Percentiles rank a stretch among this genome's conserved stretches.
Conservation (phyloP, 257 asterid species). For the Solanum pennellii region DNA sequence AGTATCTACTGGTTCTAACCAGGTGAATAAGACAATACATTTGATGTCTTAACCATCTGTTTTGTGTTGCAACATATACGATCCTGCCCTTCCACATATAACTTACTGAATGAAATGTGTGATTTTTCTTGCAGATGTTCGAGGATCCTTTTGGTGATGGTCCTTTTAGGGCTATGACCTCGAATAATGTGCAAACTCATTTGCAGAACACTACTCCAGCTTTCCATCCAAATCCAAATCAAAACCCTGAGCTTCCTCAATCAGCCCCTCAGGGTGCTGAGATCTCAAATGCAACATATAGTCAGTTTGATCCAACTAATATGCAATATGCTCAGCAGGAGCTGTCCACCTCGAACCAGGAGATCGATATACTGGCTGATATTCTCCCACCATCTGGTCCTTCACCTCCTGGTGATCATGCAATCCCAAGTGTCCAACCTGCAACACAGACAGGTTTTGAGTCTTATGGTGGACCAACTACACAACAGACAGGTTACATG, state of each 20-base stretch:
- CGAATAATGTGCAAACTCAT: slow-evolving; percentile 25
- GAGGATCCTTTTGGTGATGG: slow-evolving; percentile 97
- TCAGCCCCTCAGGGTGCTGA: slow-evolving; percentile 27
- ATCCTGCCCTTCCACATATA: not conserved
- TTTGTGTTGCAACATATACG: not conserved
- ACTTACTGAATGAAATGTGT: not conserved
- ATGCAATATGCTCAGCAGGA: slow-evolving; percentile 39
- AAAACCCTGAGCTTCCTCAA: slow-evolving; percentile 27
- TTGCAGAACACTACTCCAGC: slow-evolving; percentile 23
- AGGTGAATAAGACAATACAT: slow-evolving; percentile 21
- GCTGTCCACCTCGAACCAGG: slow-evolving; percentile 30
- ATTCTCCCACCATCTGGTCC: slow-evolving; percentile 76
- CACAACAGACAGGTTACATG: slow-evolving; percentile 2
- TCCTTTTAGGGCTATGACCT: slow-evolving; percentile 66
- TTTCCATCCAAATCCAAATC: slow-evolving; percentile 30
- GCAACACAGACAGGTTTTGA: slow-evolving; percentile 10
- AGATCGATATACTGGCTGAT: slow-evolving; percentile 84
- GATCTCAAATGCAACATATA: slow-evolving; percentile 20
- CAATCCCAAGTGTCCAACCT: slow-evolving; percentile 13
- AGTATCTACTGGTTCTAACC: slow-evolving; percentile 31
- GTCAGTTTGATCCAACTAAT: slow-evolving; percentile 25
- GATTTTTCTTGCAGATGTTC: slow-evolving; percentile 46
- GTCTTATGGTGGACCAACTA: slow-evolving; percentile 16
- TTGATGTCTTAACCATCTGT: not conserved
- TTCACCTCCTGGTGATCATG: slow-evolving; percentile 23